phyloP scores from a whole-genome alignment of 768 basidiomycete genomes.

The Rhodotorula paludigena region DNA sequence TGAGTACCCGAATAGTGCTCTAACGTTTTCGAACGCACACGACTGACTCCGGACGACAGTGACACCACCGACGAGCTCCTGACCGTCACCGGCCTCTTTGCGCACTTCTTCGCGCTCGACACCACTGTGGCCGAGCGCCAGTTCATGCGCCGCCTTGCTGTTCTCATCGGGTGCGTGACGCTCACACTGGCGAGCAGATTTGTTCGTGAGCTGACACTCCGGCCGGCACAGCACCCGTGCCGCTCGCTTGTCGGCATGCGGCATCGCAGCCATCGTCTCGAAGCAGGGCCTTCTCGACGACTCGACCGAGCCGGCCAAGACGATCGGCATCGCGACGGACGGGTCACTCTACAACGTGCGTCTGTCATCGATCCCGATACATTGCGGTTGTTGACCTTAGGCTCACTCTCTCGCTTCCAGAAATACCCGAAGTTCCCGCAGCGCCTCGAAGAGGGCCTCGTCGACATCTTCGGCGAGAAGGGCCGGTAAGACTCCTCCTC shows the following conservation, averaged over 20 bases:
- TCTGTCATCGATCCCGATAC: too few relatives aligned
- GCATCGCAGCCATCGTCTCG: constrained; percentile 91
- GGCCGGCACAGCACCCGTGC: too few relatives aligned
- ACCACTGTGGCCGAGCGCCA: constrained; percentile 93
- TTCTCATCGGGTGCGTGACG: constrained; percentile 34
- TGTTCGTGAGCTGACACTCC: too few relatives aligned
- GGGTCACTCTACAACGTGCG: constrained; percentile 90
- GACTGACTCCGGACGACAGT: constrained; percentile 48
- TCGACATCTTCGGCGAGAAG: constrained; percentile 94
- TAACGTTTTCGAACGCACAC: neutral
- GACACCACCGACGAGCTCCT: constrained; percentile 94
- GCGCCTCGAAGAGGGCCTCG: constrained; percentile 81
- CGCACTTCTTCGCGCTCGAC: constrained; percentile 92
- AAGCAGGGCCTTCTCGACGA: constrained; percentile 85
- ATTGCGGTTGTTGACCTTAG: too few relatives aligned
- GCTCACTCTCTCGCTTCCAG: constrained; percentile 50
- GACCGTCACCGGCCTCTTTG: constrained; percentile 94
- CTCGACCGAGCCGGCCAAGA: neutral
- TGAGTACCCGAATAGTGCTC: constrained; percentile 45
- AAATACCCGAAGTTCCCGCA: constrained; percentile 97
- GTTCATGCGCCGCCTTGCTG: constrained; percentile 72
- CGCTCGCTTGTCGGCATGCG: constrained; percentile 85
- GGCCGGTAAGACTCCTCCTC: constrained; percentile 53
- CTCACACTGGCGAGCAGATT: too few relatives aligned
- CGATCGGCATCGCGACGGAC: constrained; percentile 79